These are phyloP conservation scores for Talaromyces wortmannii DNA, from an alignment of 495 filamentous ascomycete genomes.

Conservation along the genomic window DNA sequence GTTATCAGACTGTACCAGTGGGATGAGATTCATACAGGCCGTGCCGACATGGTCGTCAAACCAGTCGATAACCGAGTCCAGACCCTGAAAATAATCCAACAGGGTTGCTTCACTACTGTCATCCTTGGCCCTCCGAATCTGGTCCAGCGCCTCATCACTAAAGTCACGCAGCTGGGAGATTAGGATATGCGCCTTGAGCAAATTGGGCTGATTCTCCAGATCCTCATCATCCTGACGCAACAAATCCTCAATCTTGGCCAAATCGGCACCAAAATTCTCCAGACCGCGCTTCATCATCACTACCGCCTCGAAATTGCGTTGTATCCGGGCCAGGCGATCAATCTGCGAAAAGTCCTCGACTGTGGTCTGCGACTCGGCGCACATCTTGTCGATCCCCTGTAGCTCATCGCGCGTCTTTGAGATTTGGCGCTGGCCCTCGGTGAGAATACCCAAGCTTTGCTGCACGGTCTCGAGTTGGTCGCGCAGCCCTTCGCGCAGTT, in stretches of 20 bases:
- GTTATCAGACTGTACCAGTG: slow-evolving; percentile 75
- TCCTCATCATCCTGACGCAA: slow-evolving; percentile 78
- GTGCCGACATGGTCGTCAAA: slow-evolving; percentile 93
- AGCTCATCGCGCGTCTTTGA: slow-evolving; percentile 93
- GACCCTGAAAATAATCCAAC: slow-evolving; percentile 77
- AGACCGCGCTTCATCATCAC: slow-evolving; percentile 87
- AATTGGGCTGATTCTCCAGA: slow-evolving; percentile 83
- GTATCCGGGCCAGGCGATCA: slow-evolving; percentile 85
- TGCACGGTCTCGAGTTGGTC: slow-evolving; percentile 92
- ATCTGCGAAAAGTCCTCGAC: slow-evolving; percentile 96
- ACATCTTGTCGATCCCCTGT: slow-evolving; percentile 96
- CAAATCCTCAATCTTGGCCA: slow-evolving; percentile 67
- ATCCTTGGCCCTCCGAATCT: slow-evolving; percentile 72
- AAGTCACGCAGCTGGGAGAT: slow-evolving; percentile 89
- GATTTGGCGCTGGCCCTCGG: slow-evolving; percentile 81
- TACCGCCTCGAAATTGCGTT: slow-evolving; percentile 88
- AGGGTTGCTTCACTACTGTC: slow-evolving; percentile 68
- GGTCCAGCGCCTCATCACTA: slow-evolving; percentile 90
- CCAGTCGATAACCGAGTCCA: slow-evolving; percentile 83
- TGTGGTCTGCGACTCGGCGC: slow-evolving; percentile 91
- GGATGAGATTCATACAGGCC: slow-evolving; percentile 84
- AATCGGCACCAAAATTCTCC: slow-evolving; percentile 71
- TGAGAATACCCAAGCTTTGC: slow-evolving; percentile 77
- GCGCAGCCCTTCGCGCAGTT: slow-evolving; percentile 77
- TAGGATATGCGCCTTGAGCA: slow-evolving; percentile 82